Evolutionary conservation across 352 stramenopile species (phyloP), one percentile per base, ranked within the genome.

Genomic region (Phytophthora boehmeriae): DNA sequence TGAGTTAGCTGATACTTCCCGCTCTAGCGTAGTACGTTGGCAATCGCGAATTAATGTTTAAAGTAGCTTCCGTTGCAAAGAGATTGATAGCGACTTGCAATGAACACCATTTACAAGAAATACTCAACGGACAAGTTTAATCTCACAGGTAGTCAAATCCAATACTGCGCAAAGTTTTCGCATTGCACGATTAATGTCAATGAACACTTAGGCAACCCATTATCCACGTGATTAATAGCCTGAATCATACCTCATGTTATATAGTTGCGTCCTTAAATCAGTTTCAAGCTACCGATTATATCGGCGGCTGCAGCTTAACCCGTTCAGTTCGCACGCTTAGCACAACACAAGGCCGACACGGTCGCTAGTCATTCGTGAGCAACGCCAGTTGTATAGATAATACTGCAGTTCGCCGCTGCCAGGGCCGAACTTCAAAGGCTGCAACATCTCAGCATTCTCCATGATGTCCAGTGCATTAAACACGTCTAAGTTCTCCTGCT

Each of bases 321-420:
- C 10, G 14, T 45, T 11, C 19, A 17, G 25, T 20, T 16, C 8
- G 19, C 19, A 22, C 8, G 14, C 5, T 39, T 73, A 85, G 49
- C 74, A 77, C 1, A 87, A 62, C 51, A 92, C 78, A 42, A 90
- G 69, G 30, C 80, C 83, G 14, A 92, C 73, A 13, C 76, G 66
- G 48, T 79, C 69, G 47, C 67, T 66, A 9, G 46, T 42, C 78
- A 92, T 89, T 44, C 65, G 66, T n/a, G 78, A 73, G 55, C 82
- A 91, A n/a, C 78, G 73, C 82, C 82, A 91, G 58, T 91, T 91
- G 74, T 83, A 91, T 28, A 91, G 58, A 51, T 91, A 91, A 67
- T 91, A 91, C 63, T 88, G 82, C 19, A 91, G 64, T 47, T 91
- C 59, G 22, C 84, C 75, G 25, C 76, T 76, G 34, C 84, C 73